phyloP scores from a whole-genome alignment of 2,329 filamentous ascomycete species.

The Trichoderma simmonsii region DNA sequence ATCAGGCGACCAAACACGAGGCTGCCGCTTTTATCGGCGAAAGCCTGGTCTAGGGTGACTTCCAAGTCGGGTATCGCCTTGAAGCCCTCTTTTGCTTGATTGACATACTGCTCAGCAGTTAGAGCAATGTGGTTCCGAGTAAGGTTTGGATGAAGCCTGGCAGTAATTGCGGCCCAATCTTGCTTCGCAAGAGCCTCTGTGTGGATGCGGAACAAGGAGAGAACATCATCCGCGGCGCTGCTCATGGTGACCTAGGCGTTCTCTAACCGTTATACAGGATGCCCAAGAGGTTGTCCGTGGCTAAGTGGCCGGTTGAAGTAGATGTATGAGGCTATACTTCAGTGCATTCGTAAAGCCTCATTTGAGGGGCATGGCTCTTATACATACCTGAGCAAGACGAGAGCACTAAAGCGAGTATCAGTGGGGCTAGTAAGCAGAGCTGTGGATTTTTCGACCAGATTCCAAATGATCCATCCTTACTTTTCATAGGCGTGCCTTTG shows the following conservation, averaged over 20 bases:
- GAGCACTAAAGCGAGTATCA: not conserved
- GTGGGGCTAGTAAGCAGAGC: not conserved
- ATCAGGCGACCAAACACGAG: not conserved
- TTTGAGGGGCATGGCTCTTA: not conserved
- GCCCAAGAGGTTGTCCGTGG: not conserved
- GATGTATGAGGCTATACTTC: not conserved
- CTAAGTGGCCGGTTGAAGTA: not conserved
- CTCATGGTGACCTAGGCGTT: not conserved
- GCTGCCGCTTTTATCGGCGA: not conserved
- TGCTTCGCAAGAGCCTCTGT: not conserved
- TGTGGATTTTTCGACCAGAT: not conserved
- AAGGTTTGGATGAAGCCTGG: not conserved
- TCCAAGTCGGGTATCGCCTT: not conserved
- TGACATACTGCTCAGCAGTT: not conserved
- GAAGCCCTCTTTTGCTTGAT: not conserved
- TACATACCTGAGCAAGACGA: not conserved
- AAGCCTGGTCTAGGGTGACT: not conserved
- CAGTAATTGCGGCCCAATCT: not conserved
- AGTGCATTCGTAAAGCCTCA: not conserved
- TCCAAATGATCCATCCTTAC: not conserved
- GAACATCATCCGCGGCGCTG: not conserved
- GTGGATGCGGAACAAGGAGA: not conserved
- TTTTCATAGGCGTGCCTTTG: not conserved
- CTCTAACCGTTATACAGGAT: not conserved
- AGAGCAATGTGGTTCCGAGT: not conserved